A percentile compares a stretch with the other conserved stretches of the same genome.
phyloP scores from a whole-genome alignment of 1,284 basidiomycete genomes.

The Cystobasidium slooffiae region DNA sequence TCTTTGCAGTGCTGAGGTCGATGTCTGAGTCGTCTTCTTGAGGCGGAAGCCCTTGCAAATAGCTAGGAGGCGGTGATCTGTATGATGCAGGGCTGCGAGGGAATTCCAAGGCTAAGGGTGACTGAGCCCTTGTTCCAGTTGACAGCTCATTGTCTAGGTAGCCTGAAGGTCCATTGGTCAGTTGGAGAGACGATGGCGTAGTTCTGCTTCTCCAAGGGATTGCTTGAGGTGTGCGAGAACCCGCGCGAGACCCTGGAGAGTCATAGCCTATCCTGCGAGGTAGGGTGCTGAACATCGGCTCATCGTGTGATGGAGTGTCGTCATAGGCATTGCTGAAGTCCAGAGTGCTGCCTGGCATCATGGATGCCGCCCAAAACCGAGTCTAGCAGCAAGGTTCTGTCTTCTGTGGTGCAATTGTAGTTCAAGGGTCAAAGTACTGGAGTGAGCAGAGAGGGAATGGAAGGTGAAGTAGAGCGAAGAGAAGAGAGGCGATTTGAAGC shows the following conservation, averaged over 20 bases:
- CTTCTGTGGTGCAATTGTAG: too few relatives aligned
- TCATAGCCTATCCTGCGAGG: background rate
- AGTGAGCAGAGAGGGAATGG: background rate
- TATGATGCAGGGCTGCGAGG: background rate
- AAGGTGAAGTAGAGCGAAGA: constrained; percentile 3
- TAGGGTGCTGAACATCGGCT: constrained; percentile 19
- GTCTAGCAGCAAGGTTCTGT: too few relatives aligned
- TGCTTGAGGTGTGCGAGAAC: background rate
- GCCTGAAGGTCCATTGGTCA: background rate
- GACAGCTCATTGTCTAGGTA: background rate
- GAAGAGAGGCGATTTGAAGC: background rate
- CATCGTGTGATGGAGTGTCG: constrained; percentile 5
- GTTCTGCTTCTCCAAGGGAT: background rate
- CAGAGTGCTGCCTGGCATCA: constrained; percentile 13
- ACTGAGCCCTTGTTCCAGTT: background rate
- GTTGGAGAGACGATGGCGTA: background rate
- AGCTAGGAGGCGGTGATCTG: background rate
- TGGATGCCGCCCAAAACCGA: background rate
- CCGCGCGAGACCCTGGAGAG: too few relatives aligned
- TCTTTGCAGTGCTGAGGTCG: constrained; percentile 20
- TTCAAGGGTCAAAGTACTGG: background rate
- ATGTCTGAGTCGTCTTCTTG: background rate
- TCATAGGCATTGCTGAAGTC: constrained; percentile 17
- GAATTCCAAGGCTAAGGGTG: background rate
- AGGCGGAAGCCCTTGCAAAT: background rate